Evolutionary conservation across 2,329 filamentous ascomycete genomes (phyloP).

Genomic region (Epichloe glyceriae): DNA sequence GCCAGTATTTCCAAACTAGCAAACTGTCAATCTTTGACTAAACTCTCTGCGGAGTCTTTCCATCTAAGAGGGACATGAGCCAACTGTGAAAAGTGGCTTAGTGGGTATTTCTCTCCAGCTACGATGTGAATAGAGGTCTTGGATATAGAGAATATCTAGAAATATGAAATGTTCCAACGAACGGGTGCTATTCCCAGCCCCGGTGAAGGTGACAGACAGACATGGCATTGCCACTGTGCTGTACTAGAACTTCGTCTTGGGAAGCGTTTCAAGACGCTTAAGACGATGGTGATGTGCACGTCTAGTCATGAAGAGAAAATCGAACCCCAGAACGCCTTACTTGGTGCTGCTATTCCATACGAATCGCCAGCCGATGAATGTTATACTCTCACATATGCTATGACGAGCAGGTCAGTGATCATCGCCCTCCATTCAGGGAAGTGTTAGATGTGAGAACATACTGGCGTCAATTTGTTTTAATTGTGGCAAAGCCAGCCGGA

Average conservation of each 20-base stretch:
- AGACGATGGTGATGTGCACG: neutral
- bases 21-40: slow-evolving; percentile 3
- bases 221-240: neutral
- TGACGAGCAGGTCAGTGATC: neutral
- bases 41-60: neutral
- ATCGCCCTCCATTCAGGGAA: neutral
- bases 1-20: slow-evolving; percentile 4
- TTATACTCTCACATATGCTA: slow-evolving; percentile 8
- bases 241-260: neutral
- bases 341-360: neutral
- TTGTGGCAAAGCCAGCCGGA: slow-evolving; percentile 74
- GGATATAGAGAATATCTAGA: neutral
- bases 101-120: neutral
- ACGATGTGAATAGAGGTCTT: neutral
- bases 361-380: neutral
- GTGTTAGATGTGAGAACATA: slow-evolving; percentile 39
- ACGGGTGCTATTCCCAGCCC: neutral
- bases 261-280: neutral
- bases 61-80: neutral
- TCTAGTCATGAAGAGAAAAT: neutral
- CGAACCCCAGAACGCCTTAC: neutral
- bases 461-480: slow-evolving; percentile 92
- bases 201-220: neutral
- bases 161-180: neutral
- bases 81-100: neutral